Percentiles rank a stretch among this genome's conserved stretches.
Evolutionary conservation across 192 early-diverging fungal species (phyloP).

Genomic region (Linnemannia elongata): DNA sequence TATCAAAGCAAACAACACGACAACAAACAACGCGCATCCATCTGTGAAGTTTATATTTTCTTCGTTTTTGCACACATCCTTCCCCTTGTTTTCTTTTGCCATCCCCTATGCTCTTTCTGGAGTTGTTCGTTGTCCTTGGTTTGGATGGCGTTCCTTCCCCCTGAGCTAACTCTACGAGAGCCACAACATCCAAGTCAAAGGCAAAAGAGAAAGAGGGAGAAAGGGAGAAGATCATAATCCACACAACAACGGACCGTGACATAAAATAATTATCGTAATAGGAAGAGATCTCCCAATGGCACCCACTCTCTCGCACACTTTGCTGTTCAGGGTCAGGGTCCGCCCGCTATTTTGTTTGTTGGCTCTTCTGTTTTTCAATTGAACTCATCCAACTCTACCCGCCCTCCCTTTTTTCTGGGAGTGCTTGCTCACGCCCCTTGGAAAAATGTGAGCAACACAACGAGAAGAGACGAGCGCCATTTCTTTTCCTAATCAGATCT

Average conservation of each 20-base stretch:
- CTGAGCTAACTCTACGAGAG: background rate
- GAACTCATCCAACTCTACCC: background rate
- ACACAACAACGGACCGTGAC: background rate
- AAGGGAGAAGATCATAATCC: background rate
- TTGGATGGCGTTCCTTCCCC: background rate
- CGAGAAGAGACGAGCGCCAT: background rate
- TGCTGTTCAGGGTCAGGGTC: background rate
- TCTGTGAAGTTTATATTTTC: background rate
- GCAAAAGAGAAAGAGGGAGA: background rate
- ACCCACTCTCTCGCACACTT: background rate
- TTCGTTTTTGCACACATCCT: background rate
- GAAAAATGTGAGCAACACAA: background rate
- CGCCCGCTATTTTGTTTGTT: background rate
- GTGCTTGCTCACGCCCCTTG: background rate
- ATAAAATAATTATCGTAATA: background rate
- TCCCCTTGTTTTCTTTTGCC: background rate
- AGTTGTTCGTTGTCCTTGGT: background rate
- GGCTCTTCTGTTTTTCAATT: background rate
- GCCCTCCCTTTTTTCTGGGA: background rate
- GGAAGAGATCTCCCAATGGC: background rate
- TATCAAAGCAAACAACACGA: background rate
- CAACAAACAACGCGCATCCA: background rate
- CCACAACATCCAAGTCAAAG: background rate
- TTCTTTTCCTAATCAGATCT: constrained; percentile 7
- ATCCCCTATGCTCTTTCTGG: background rate